Percentiles rank a stretch among this genome's conserved stretches.
Conservation (phyloP, 2,329 filamentous ascomycete genomes). For the Penicillium sp. region DNA sequence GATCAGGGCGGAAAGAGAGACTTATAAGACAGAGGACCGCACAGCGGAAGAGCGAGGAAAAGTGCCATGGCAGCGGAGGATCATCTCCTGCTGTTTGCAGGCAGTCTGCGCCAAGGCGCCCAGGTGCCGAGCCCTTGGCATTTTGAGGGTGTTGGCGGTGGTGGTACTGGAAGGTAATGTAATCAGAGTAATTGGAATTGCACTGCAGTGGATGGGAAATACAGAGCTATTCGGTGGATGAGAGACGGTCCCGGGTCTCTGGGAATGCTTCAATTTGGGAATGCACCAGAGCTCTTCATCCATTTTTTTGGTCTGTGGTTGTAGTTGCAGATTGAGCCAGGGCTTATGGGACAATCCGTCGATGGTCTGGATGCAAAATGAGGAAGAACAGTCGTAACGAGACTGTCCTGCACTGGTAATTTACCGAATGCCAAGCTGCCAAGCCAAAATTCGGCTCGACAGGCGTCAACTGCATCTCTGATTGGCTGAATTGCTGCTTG, state of each 20-base stretch:
- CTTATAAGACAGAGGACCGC: conserved; percentile 23
- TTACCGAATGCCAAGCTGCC: conserved; percentile 32
- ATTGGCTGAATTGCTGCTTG: conserved; percentile 18
- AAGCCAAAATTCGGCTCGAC: conserved; percentile 18
- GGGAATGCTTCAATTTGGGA: neutral
- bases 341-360: neutral
- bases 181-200: neutral
- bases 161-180: neutral
- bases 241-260: neutral
- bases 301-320: neutral
- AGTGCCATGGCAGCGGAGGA: conserved; percentile 33
- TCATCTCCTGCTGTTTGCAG: conserved; percentile 29
- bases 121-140: conserved; percentile 41
- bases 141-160: conserved; percentile 15
- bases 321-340: neutral
- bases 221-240: neutral
- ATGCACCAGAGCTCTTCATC: neutral
- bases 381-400: conserved; percentile 6
- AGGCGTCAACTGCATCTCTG: neutral
- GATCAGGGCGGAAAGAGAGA: conserved; percentile 27
- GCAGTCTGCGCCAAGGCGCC: conserved; percentile 33
- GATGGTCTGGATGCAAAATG: no score
- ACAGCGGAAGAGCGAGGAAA: conserved; percentile 28
- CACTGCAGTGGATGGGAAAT: neutral
- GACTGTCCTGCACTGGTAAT: conserved; percentile 20